Percentiles rank a stretch among this genome's conserved stretches.
These are phyloP conservation scores for Gossypium rotundifolium DNA, from an alignment of 345 rosid species.

Conservation along the genomic window DNA sequence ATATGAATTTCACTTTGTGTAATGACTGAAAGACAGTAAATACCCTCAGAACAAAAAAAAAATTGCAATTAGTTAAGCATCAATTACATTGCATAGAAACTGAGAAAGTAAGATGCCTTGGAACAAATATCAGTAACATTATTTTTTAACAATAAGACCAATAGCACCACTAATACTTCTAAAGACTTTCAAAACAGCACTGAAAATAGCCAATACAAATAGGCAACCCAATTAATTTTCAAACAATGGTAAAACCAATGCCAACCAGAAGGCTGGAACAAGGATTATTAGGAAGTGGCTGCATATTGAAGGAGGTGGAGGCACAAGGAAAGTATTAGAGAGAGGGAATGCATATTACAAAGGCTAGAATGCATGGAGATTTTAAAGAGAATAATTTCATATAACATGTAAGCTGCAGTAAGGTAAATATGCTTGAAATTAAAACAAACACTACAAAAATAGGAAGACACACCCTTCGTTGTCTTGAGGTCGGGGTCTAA, in stretches of 20 bases:
- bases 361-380: background rate
- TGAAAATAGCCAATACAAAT: background rate
- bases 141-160: background rate
- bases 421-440: constrained; percentile 10
- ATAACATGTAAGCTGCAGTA: constrained; percentile 10
- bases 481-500: constrained; percentile 63
- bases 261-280: background rate
- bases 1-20: background rate
- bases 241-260: background rate
- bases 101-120: background rate
- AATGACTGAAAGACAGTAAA: background rate
- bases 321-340: background rate
- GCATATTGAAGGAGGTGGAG: background rate
- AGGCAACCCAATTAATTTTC: background rate
- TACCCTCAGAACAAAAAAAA: background rate
- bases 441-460: constrained; percentile 14
- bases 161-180: background rate
- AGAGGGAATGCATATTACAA: background rate
- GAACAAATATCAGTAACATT: background rate
- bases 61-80: background rate
- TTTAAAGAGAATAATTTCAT: background rate
- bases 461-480: constrained; percentile 72
- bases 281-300: background rate
- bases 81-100: background rate
- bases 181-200: background rate